Evolutionary conservation across 495 filamentous ascomycete species (phyloP), one percentile per base, ranked within the genome.

Genomic region (Trichoderma virens): DNA sequence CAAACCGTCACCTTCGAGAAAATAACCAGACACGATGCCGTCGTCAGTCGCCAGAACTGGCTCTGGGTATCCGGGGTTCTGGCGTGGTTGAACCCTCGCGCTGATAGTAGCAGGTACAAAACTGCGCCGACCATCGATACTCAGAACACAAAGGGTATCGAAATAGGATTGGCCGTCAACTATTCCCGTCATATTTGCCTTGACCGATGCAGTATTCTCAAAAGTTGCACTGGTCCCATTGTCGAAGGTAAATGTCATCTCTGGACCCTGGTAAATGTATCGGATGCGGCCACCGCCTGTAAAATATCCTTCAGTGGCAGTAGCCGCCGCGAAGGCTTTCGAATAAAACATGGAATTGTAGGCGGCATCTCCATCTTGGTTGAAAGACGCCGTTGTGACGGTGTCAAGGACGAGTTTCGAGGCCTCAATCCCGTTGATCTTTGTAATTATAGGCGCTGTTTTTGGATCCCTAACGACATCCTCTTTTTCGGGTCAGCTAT

Each of bases 21-120:
- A 84, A 67, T 83, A 83, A 34, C 83, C 83, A 0, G 77, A 76
- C 6, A 80, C 79, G 28, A 76, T 66, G 38, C 74, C 73, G 47
- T 76, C 75, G 1, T 70, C 71, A 14, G 78, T 73, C 16, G 72
- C 66, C 23, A 83, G 73, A 8, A 83, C 70, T 1, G 81, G 76
- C 5, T 69, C 63, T 6, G 83, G 83, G 67, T 85, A 86, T 41
- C 83, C 83, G 34, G 59, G 68, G 5, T 54, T 63, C n/a, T 65
- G 60, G 13, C 65, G 64, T 14, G 35, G 16, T 14, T 39, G 35
- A 14, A 14, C 35, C 16, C 35, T 14, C 35, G 35, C 35, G 35
- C 35, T 39, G 35, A 39, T 39, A 39, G 35, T 6, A 39, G 35
- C 35, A 39, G 35, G 35, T 39, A 11, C 35, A 8, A 11, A 8